Percentiles rank a stretch among this genome's conserved stretches.
Evolutionary conservation across 345 rosid genomes (phyloP).

Genomic region (Balakata baccata): DNA sequence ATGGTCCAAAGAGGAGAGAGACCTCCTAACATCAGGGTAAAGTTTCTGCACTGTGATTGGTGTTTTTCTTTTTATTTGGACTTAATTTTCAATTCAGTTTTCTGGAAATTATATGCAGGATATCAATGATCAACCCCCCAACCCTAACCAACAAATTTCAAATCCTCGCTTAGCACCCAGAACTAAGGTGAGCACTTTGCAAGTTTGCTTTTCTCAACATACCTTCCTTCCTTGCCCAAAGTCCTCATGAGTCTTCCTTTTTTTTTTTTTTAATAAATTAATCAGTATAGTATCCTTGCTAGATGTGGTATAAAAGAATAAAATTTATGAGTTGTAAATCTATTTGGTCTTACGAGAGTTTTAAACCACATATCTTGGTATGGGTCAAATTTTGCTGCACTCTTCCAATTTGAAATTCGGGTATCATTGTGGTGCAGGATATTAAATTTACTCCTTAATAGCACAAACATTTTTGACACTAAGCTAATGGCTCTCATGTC

Average conservation of each 20-base stretch:
- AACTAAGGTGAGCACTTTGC: slow-evolving; percentile 60
- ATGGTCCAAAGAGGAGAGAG: slow-evolving; percentile 96
- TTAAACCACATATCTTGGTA: background rate
- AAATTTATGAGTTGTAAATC: background rate
- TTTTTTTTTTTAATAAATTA: slow-evolving; percentile 5
- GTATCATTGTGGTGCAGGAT: slow-evolving; percentile 8
- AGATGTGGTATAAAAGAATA: slow-evolving; percentile 2
- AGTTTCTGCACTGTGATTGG: slow-evolving; percentile 17
- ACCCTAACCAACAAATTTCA: slow-evolving; percentile 70
- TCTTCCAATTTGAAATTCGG: slow-evolving; percentile 8
- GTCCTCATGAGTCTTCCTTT: too few relatives aligned
- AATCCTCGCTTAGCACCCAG: slow-evolving; percentile 71
- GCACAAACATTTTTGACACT: background rate
- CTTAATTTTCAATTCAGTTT: slow-evolving; percentile 15
- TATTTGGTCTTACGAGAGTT: background rate
- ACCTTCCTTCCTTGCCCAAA: background rate
- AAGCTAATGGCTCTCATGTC: background rate
- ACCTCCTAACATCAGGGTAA: slow-evolving; percentile 86
- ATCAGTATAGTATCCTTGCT: slow-evolving; percentile 3
- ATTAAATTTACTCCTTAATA: background rate
- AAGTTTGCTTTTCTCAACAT: background rate
- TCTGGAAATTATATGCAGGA: slow-evolving; percentile 52
- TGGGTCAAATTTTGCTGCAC: background rate
- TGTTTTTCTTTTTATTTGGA: background rate
- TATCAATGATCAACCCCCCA: slow-evolving; percentile 80